Percentiles rank a stretch among this genome's conserved stretches.
Evolutionary conservation across 305 asterid species (phyloP).

Genomic region (Solanum chacoense): DNA sequence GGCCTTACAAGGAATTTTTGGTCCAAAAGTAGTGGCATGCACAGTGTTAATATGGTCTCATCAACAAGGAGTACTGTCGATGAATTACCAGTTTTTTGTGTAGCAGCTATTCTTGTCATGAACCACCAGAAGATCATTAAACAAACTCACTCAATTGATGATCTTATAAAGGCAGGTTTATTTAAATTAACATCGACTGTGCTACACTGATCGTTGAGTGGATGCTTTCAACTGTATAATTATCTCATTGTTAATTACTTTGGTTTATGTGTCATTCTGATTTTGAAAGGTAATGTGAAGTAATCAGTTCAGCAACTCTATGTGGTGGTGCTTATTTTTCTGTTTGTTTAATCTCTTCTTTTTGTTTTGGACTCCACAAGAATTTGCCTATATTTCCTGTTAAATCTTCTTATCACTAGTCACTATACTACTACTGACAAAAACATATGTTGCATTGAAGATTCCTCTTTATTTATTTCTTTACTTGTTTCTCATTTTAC

Average conservation of each 20-base stretch:
- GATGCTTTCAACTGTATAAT: not conserved
- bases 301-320: not conserved
- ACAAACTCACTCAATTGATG: slow-evolving; percentile 83
- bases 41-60: slow-evolving; percentile 33
- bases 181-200: slow-evolving; percentile 10
- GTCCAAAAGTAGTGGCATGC: slow-evolving; percentile 57
- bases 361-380: not conserved
- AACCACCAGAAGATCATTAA: slow-evolving; percentile 79
- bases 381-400: not conserved
- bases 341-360: not conserved
- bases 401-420: not conserved
- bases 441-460: not conserved
- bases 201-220: not conserved
- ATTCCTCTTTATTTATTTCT: not conserved
- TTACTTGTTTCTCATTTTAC: not conserved
- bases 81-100: slow-evolving; percentile 91
- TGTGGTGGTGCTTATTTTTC: not conserved
- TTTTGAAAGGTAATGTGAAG: not conserved
- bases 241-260: not conserved
- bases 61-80: slow-evolving; percentile 70
- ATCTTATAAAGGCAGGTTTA: slow-evolving; percentile 87
- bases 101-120: slow-evolving; percentile 90
- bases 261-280: not conserved
- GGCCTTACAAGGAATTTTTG: slow-evolving; percentile 82
- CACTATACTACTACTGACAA: not conserved